Conservation (phyloP, 768 basidiomycete species). For the Phallus indusiatus region DNA sequence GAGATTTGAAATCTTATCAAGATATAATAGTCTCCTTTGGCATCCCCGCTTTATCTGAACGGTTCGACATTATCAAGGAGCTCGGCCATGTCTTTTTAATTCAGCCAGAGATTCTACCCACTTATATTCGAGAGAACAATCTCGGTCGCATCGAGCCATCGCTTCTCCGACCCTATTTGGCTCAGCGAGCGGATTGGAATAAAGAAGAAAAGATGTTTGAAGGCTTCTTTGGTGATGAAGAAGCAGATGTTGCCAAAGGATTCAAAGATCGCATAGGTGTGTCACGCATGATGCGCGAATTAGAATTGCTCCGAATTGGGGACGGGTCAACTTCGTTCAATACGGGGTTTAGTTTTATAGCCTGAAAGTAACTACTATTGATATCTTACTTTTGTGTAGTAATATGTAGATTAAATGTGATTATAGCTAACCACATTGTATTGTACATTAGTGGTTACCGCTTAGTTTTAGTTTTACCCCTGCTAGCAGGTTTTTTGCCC, state of each 20-base stretch:
- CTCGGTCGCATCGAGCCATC: constrained; percentile 84
- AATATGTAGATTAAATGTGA: too few species aligned
- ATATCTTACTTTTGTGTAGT: too few species aligned
- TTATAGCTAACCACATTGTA: too few species aligned
- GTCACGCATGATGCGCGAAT: constrained; percentile 80
- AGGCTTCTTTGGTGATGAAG: constrained; percentile 25
- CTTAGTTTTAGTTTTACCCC: constrained; percentile 1
- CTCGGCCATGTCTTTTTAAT: constrained; percentile 96
- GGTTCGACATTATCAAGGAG: constrained; percentile 96
- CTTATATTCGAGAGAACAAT: constrained; percentile 91
- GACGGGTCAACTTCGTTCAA: constrained; percentile 10
- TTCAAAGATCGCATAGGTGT: constrained; percentile 54
- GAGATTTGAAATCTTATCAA: constrained; percentile 95
- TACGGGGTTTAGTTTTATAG: constrained; percentile 4
- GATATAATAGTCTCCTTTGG: constrained; percentile 78
- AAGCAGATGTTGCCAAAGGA: constrained; percentile 34
- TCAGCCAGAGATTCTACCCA: constrained; percentile 87
- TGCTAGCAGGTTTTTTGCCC: constrained; percentile 1
- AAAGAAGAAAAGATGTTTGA: constrained; percentile 78
- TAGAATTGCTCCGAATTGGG: constrained; percentile 55
- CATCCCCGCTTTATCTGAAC: constrained; percentile 78
- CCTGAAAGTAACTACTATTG: neutral
- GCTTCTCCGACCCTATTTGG: constrained; percentile 84
- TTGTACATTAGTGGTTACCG: neutral
- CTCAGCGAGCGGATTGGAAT: constrained; percentile 84